Conservation (phyloP, 148 eudicot genomes). For the Fagopyrum tataricum region DNA sequence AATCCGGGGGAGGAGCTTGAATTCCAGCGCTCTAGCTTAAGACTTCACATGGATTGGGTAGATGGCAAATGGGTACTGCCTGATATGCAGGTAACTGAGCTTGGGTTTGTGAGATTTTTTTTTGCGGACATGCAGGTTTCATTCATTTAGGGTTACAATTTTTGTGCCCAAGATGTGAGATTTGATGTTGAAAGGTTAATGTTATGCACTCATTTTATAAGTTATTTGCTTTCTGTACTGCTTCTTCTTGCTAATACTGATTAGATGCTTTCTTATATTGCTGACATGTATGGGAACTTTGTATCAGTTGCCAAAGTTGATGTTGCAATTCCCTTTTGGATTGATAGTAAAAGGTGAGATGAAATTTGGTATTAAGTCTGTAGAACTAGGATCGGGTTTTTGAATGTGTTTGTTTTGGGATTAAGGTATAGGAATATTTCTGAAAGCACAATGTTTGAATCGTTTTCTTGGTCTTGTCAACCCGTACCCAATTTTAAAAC, state of each 20-base stretch:
- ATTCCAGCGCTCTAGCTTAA: constrained; percentile 21
- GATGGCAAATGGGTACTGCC: constrained; percentile 23
- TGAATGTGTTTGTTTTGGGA: constrained; percentile 9
- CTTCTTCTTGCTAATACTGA: not conserved
- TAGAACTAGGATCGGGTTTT: constrained; percentile 16
- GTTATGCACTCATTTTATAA: not conserved
- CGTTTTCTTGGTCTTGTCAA: too few species aligned
- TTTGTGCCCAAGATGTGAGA: not conserved
- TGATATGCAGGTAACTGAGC: not conserved
- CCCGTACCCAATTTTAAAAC: too few species aligned
- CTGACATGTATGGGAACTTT: not conserved
- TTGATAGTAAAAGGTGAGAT: not conserved
- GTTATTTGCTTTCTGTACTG: not conserved
- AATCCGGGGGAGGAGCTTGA: constrained; percentile 9
- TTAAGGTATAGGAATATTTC: not conserved
- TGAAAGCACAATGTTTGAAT: not conserved
- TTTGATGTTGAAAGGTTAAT: not conserved
- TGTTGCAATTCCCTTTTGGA: not conserved
- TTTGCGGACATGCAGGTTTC: not conserved
- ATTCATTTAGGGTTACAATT: not conserved
- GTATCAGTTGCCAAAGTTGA: not conserved
- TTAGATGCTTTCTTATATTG: not conserved
- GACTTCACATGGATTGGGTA: constrained; percentile 27
- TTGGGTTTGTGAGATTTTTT: not conserved
- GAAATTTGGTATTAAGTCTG: not conserved